Evolutionary conservation across 1,284 basidiomycete species (phyloP), one percentile per base, ranked within the genome.

Genomic region (Pseudozyma tsukubaensis): DNA sequence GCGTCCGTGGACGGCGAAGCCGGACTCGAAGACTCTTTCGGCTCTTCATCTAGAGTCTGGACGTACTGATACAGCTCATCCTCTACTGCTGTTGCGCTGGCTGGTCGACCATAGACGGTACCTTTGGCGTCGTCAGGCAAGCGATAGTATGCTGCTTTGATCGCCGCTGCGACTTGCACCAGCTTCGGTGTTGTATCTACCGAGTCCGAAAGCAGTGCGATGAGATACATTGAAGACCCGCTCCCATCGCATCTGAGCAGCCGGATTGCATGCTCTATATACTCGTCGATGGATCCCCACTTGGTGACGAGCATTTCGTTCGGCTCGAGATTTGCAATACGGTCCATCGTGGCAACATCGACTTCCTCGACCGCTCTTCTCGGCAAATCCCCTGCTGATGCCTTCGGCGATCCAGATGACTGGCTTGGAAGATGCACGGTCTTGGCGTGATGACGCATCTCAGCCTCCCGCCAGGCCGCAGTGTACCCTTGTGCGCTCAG

Each of bases 41-140:
- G 8, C 47, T 84, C 59, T 10, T 79, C 84, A 5, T 87, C 87
- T 60, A 92, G 91, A 73, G 92, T 90, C 3, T 90, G 85, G 40
- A 93, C 91, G 73, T 93, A 94, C 83, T 93, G 92, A 76, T 91
- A 88, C 3, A 94, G 84, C 58, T 92, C 90, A 13, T 89, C 86
- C 21, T 90, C 89, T 32, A 69, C 54, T 8, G 10, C 40, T 14
- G 10, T 29, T 11, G 29, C 21, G 10, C 19, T 35, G 24, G 42
- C 19, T 1, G 60, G 9, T 39, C 47, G 42, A 21, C 68, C 61
- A 29, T 61, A 68, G 1, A 74, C 62, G 3, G 67, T 71, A 4
- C 75, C 75, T 49, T 77, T 77, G 29, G 67, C 76, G 37, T 89
- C 88, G 10, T 85, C 85, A 16, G 88, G 67, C 1, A 90, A 89